These are phyloP conservation scores for Aspergillus brasiliensis DNA, from an alignment of 2,329 filamentous ascomycete genomes.

Conservation along the genomic window DNA sequence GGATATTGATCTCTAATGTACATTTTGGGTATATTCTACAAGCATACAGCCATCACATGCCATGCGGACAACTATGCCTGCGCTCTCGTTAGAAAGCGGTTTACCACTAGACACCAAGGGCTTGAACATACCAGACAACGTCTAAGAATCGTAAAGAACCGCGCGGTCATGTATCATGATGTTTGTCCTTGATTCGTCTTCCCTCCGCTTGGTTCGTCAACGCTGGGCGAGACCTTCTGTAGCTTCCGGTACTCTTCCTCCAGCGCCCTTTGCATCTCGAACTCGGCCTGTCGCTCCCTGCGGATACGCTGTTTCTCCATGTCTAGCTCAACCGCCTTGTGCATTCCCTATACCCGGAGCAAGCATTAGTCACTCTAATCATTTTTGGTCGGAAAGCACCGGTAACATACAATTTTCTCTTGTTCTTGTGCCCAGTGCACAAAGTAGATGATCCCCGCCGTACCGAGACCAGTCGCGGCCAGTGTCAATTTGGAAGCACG, in stretches of 20 bases:
- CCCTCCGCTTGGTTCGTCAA: slow-evolving; percentile 24
- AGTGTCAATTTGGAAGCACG: slow-evolving; percentile 86
- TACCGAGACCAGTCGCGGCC: slow-evolving; percentile 72
- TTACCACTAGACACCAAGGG: background rate
- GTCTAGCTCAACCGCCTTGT: slow-evolving; percentile 88
- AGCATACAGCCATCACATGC: background rate
- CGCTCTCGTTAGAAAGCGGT: background rate
- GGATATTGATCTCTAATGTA: slow-evolving; percentile 17
- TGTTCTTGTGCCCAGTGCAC: slow-evolving; percentile 87
- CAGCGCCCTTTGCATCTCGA: slow-evolving; percentile 83
- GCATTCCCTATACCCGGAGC: slow-evolving; percentile 70
- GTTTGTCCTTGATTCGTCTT: slow-evolving; percentile 22
- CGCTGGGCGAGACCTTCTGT: slow-evolving; percentile 70
- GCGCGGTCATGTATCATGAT: slow-evolving; percentile 20
- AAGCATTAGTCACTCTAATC: slow-evolving; percentile 10
- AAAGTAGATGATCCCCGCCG: slow-evolving; percentile 74
- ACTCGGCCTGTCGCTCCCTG: slow-evolving; percentile 87
- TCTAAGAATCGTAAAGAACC: background rate
- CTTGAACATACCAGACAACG: background rate
- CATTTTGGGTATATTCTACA: slow-evolving; percentile 23
- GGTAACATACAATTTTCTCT: slow-evolving; percentile 72
- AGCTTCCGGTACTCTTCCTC: slow-evolving; percentile 89
- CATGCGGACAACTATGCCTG: background rate
- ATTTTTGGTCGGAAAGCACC: background rate
- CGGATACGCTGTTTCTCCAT: slow-evolving; percentile 92